phyloP scores from a whole-genome alignment of 345 rosid genomes.

The Brassica napus region DNA sequence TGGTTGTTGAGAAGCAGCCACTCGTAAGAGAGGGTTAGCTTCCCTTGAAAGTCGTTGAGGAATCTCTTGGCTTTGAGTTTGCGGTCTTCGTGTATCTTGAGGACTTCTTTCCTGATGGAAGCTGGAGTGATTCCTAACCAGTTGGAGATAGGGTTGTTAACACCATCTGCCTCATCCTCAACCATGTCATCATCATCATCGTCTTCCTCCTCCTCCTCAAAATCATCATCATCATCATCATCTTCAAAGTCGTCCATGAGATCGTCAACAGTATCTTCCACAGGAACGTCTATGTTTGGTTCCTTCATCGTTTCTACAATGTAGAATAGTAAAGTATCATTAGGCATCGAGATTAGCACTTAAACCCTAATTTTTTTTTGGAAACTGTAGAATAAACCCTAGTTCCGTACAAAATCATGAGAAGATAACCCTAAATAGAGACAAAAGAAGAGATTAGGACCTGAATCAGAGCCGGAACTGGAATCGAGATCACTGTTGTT shows the following conservation, averaged over 20 bases:
- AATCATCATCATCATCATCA: neutral
- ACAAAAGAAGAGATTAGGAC: neutral
- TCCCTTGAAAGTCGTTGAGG: conserved; percentile 23
- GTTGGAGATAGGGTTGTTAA: neutral
- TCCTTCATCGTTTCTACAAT: neutral
- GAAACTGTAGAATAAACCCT: neutral
- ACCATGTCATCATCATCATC: neutral
- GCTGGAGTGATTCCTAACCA: neutral
- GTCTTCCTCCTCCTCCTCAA: neutral
- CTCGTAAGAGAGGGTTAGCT: conserved; percentile 20
- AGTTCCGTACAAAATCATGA: neutral
- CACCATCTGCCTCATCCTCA: neutral
- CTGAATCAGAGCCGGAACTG: neutral
- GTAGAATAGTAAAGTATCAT: neutral
- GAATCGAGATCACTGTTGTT: neutral
- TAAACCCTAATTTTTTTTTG: neutral
- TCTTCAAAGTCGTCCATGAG: neutral
- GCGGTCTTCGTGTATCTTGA: neutral
- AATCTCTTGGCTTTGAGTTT: conserved; percentile 20
- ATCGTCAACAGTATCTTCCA: neutral
- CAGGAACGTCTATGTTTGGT: neutral
- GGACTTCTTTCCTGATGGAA: neutral
- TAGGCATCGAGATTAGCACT: neutral
- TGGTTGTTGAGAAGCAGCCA: neutral
- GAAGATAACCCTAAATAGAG: neutral